Evolutionary conservation across 140 eudicot genomes (phyloP).

Genomic region (Stevia rebaudiana): DNA sequence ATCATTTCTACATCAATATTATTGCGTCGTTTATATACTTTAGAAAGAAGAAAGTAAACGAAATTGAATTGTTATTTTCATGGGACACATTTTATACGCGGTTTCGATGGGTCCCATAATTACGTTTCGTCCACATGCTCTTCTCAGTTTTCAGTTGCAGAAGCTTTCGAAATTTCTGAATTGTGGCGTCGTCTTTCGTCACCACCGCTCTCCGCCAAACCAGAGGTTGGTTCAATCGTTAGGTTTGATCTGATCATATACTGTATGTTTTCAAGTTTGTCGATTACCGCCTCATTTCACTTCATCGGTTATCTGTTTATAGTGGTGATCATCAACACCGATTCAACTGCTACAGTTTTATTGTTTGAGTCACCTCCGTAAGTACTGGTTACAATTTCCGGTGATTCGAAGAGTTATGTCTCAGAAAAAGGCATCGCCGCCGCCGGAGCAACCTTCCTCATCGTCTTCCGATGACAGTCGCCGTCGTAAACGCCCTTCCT

Average conservation of each 20-base stretch:
- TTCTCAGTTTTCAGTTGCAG: constrained; percentile 3
- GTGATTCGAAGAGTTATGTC: constrained; percentile 14
- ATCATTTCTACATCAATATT: background rate
- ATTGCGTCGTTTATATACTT: background rate
- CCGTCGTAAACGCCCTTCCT: constrained; percentile 35
- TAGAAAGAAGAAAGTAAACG: background rate
- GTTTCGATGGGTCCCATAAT: constrained; percentile 20
- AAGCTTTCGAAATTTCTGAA: background rate
- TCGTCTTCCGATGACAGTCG: constrained; percentile 18
- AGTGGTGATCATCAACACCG: constrained; percentile 13
- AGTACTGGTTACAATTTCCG: background rate
- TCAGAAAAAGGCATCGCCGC: constrained; percentile 19
- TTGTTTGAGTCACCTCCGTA: background rate
- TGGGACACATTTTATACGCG: constrained; percentile 30
- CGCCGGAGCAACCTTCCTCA: constrained; percentile 28
- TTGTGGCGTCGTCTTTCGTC: constrained; percentile 6
- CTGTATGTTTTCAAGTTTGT: background rate
- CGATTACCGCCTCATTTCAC: constrained; percentile 10
- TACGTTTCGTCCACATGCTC: constrained; percentile 19
- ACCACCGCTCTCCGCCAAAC: constrained; percentile 18
- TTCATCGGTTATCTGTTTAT: constrained; percentile 8
- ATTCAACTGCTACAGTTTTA: constrained; percentile 7
- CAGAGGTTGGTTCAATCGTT: constrained; percentile 7
- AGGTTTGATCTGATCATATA: constrained; percentile 12
- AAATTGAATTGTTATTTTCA: background rate